A percentile compares a stretch with the other conserved stretches of the same genome.
phyloP scores from a whole-genome alignment of 1,284 basidiomycete species.

The Apiotrichum gracile region DNA sequence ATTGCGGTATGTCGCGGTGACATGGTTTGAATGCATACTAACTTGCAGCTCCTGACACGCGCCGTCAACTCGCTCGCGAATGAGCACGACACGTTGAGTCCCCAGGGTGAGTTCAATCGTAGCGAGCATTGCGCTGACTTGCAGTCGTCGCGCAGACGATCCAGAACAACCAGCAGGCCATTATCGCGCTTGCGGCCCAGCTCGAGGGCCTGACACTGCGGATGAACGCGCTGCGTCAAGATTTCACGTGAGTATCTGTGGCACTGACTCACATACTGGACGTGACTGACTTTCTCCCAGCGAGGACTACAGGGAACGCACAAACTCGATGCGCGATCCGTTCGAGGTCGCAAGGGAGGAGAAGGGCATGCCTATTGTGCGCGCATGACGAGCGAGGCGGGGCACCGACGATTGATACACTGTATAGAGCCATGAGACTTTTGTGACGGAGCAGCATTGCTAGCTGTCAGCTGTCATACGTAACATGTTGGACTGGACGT shows the following conservation, averaged over 20 bases:
- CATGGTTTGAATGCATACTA: not conserved
- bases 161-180: slow-evolving; percentile 39
- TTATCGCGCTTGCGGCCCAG: slow-evolving; percentile 35
- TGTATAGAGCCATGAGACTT: no score
- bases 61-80: slow-evolving; percentile 29
- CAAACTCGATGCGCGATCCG: slow-evolving; percentile 38
- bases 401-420: not conserved
- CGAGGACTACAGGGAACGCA: slow-evolving; percentile 33
- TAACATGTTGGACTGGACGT: no score
- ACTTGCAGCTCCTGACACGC: slow-evolving; percentile 30
- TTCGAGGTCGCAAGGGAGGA: slow-evolving; percentile 43
- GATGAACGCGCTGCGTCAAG: slow-evolving; percentile 27
- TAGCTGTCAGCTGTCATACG: no score
- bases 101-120: slow-evolving; percentile 21
- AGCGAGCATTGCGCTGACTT: not conserved
- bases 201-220: slow-evolving; percentile 33
- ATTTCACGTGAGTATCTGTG: slow-evolving; percentile 29
- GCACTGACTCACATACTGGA: no score
- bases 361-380: slow-evolving; percentile 21
- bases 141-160: slow-evolving; percentile 39
- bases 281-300: no score
- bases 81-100: slow-evolving; percentile 30
- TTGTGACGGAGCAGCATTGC: no score
- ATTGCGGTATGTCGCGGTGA: slow-evolving; percentile 29
- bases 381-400: not conserved